Evolutionary conservation across 2,329 filamentous ascomycete genomes (phyloP).

Genomic region (Penicillium fuscoglaucum): DNA sequence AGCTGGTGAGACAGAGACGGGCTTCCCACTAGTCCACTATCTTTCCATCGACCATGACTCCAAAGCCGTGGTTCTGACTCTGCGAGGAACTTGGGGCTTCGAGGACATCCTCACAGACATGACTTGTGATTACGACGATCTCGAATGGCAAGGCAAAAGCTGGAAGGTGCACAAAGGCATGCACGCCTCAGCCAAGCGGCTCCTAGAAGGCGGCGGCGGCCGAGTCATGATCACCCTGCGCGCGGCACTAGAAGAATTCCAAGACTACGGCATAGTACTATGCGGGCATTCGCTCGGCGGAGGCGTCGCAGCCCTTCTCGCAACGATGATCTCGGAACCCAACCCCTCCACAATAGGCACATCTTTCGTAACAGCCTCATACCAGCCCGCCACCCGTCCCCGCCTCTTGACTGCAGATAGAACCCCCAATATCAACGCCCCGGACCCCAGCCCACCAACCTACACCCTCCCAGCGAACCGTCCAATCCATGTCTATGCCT

Average conservation of each 20-base stretch:
- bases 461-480: constrained; percentile 64
- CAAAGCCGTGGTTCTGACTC: constrained; percentile 70
- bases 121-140: constrained; percentile 70
- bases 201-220: constrained; percentile 67
- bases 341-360: constrained; percentile 50
- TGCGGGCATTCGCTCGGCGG: constrained; percentile 70
- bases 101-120: constrained; percentile 73
- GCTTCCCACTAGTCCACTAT: constrained; percentile 71
- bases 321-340: constrained; percentile 69
- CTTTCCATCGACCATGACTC: constrained; percentile 70
- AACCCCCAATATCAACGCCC: constrained; percentile 21
- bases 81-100: constrained; percentile 70
- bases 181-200: constrained; percentile 67
- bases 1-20: constrained; percentile 63
- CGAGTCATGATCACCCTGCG: constrained; percentile 66
- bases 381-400: constrained; percentile 38
- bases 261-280: constrained; percentile 68
- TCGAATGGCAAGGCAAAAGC: constrained; percentile 57
- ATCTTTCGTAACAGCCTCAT: constrained; percentile 62
- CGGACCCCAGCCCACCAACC: constrained; percentile 16
- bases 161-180: constrained; percentile 76
- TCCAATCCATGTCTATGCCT: constrained; percentile 76
- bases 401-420: constrained; percentile 37
- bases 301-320: constrained; percentile 68
- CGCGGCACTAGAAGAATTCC: constrained; percentile 64